A percentile compares a stretch with the other conserved stretches of the same genome.
These are phyloP conservation scores for Coprinellus micaceus DNA, from an alignment of 768 basidiomycete genomes.

Conservation along the genomic window DNA sequence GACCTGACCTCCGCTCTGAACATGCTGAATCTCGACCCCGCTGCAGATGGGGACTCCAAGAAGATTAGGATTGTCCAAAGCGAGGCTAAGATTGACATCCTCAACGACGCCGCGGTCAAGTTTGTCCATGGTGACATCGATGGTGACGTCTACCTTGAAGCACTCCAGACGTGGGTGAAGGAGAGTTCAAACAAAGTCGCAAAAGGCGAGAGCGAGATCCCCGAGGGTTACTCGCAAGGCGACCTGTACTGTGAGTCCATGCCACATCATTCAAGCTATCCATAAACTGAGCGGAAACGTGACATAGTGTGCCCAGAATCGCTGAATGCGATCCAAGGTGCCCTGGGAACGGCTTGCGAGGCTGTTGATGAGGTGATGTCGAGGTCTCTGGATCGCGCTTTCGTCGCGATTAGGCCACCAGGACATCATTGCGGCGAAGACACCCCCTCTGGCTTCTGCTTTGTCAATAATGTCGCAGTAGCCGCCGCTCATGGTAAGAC, in stretches of 20 bases:
- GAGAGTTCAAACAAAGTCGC: conserved; percentile 61
- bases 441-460: conserved; percentile 90
- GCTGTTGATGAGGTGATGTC: conserved; percentile 71
- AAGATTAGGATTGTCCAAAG: conserved; percentile 51
- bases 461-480: conserved; percentile 89
- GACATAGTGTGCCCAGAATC: conserved; percentile 72
- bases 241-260: conserved; percentile 74
- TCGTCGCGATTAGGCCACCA: conserved; percentile 85
- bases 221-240: conserved; percentile 62
- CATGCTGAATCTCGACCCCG: conserved; percentile 19
- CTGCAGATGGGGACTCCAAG: conserved; percentile 5
- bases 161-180: conserved; percentile 54
- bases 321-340: conserved; percentile 74
- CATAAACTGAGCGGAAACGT: not conserved
- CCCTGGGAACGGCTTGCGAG: conserved; percentile 81
- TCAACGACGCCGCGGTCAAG: conserved; percentile 62
- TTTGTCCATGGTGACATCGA: conserved; percentile 72
- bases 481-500: conserved; percentile 83
- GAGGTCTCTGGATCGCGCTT: conserved; percentile 45
- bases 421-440: conserved; percentile 95
- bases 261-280: not conserved
- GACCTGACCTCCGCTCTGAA: conserved; percentile 26
- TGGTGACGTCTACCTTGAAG: conserved; percentile 62
- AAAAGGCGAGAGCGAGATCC: conserved; percentile 70
- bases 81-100: conserved; percentile 49